Base-by-base conservation (phyloP, 2,329 filamentous ascomycete species). In the Dactylellina leptospora region DNA sequence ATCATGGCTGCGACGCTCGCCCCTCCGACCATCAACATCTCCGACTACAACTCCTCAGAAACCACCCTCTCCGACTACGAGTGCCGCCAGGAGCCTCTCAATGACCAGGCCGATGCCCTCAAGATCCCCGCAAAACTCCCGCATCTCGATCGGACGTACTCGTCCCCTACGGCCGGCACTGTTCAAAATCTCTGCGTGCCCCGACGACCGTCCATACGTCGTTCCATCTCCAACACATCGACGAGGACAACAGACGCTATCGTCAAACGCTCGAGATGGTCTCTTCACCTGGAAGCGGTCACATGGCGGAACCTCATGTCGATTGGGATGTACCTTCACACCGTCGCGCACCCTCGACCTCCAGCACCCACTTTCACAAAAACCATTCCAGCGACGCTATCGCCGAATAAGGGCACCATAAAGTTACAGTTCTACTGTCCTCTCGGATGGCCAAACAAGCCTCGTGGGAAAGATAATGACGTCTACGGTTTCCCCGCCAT, bases 251-350 rank as follows among this genome's bases (percentile, higher is more conserved):
- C 13, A 48, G 68, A 72, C 20, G 58, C 59, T 18, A 63, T 72
- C 40, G 53, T 36, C 59, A 72, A 72, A 25, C 75, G 74, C 22
- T 72, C 83, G 3, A 83, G 88, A 80, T 86, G 84, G 82, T 83
- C 86, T 76, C 83, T 91, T 9, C 84, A 84, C 61, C 75, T 88
- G 56, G 85, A 89, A 78, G 88, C 89, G 48, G 80, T 83, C 25
- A 84, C 88, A 78, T 90, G 88, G 87, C 84, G 89, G 56, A 83
- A 84, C 62, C 81, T 90, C 42, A 90, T 90, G 85, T 83, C 82
- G 66, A 83, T 90, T 63, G 88, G 88, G 77, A 90, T 90, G 87
- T 82, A 84, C 70, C 80, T 91, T 38, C 88, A 91, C 78, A 84
- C 83, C 60, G 80, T 88, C 69, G 85, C 87, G 0, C 80, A 83